Base-by-base conservation (phyloP, 495 filamentous ascomycete species). In the Articulospora tetracladia region DNA sequence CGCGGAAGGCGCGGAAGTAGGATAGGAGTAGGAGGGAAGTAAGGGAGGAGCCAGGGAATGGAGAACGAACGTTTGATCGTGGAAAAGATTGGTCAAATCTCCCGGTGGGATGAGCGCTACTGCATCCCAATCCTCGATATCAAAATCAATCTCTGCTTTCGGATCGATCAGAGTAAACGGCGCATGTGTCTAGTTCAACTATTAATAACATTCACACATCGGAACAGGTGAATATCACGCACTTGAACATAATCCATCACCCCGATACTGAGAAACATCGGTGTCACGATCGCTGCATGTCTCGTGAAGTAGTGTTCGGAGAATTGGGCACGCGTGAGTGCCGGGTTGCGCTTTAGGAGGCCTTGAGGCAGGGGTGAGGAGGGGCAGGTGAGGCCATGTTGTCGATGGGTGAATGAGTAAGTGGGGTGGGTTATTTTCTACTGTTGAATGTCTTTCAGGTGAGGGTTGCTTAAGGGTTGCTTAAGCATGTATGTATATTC, bases 321-420 rank as follows among this genome's bases (percentile, higher is more conserved):
- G 63, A 66, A 66, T 57, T 62, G 28, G 34, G 61, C 20, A 4
- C 17, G 25, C 24, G 63, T 62, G 32, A 66, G 47, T 25, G 36
- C 6, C 1, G 63, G 59, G 41, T 60, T 60, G 48, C 59, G 58
- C 24, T 55, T 54, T 15, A 66, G 48, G 36, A 66, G 63, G n/a
- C 32, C 63, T 59, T 61, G 59, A 19, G 12, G 44, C 8, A 56
- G 46, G 50, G 61, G 54, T 34, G 30, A 34, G 15, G 30, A 15
- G 30, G 30, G 30, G n/a, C 8, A 44, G 39, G 39, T 44, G 11
- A n/a, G n/a, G 39, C 17, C 59, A 56, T 61, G 3, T 39, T 54
- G 41, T 44, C n/a, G n/a, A n/a, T n/a, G n/a, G n/a, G n/a, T n/a
- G n/a, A n/a, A n/a, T n/a, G n/a, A 19, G 53, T 7, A 15, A 24